Conservation (phyloP, 2,329 filamentous ascomycete species). For the Fusarium sambucinum region DNA sequence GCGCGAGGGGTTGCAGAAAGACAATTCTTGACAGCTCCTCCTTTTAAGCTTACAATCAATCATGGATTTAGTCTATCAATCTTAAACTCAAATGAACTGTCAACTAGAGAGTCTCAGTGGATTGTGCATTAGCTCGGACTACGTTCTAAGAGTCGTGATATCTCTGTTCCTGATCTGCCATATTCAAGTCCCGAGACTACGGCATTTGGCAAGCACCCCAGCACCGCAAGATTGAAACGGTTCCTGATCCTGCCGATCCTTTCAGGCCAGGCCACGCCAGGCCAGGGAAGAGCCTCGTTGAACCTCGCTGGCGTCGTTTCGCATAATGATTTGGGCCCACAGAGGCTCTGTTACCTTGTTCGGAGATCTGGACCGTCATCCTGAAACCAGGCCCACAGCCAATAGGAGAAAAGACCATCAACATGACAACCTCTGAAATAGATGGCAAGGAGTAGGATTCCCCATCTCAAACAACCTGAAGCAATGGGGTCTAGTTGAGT, state of each 20-base stretch:
- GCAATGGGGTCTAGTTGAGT: neutral
- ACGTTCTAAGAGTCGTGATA: neutral
- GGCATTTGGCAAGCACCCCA: neutral
- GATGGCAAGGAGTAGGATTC: neutral
- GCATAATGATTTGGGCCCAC: slow-evolving; percentile 14
- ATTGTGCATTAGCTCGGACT: neutral
- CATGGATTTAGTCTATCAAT: neutral
- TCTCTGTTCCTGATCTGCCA: neutral
- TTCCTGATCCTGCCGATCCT: slow-evolving; percentile 5
- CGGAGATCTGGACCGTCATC: slow-evolving; percentile 18
- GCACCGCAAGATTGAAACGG: slow-evolving; percentile 7
- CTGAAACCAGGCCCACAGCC: slow-evolving; percentile 34
- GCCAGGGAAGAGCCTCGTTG: neutral
- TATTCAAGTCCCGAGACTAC: neutral
- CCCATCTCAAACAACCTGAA: slow-evolving; percentile 22
- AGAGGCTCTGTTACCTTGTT: slow-evolving; percentile 28
- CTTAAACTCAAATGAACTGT: neutral
- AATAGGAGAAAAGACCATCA: slow-evolving; percentile 26
- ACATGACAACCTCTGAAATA: slow-evolving; percentile 1
- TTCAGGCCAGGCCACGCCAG: no score
- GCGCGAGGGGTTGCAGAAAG: neutral
- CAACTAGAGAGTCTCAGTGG: neutral
- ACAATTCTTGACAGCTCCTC: neutral
- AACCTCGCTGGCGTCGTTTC: slow-evolving; percentile 10
- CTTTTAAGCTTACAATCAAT: slow-evolving; percentile 6